These are phyloP conservation scores for Protostelium mycophagum DNA, from an alignment of 78 protist species.

Conservation along the genomic window DNA sequence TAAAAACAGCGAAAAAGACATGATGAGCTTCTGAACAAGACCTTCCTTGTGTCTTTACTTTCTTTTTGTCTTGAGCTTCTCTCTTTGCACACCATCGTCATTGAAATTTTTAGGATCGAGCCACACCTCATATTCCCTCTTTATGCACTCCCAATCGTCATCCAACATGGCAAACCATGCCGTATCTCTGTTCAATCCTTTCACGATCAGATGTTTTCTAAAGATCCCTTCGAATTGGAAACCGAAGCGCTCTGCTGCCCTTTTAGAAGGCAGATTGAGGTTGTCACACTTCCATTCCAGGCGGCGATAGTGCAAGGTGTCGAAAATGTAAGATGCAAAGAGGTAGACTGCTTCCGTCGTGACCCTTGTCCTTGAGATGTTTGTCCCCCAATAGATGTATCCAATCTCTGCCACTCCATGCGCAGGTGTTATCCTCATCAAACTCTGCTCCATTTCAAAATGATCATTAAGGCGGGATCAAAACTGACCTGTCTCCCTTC, in stretches of 20 bases:
- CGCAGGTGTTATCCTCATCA: too few species aligned
- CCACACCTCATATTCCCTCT: background rate
- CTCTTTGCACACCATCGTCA: slow-evolving; percentile 9
- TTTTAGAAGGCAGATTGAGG: background rate
- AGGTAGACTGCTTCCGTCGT: slow-evolving; percentile 13
- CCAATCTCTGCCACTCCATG: too few species aligned
- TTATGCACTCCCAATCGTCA: background rate
- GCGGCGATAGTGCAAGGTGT: background rate
- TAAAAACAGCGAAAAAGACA: background rate
- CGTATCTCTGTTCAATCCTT: slow-evolving; percentile 3
- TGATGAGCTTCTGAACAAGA: too few species aligned
- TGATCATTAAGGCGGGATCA: too few species aligned
- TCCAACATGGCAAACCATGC: slow-evolving; percentile 1
- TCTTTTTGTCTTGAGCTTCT: too few species aligned
- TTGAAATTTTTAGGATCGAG: background rate
- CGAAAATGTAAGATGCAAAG: background rate
- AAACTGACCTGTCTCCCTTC: too few species aligned
- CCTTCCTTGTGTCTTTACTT: too few species aligned
- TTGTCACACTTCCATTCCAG: slow-evolving; percentile 22
- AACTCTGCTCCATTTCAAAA: too few species aligned
- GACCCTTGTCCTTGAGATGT: background rate
- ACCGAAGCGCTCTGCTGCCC: slow-evolving; percentile 10
- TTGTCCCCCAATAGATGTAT: too few species aligned
- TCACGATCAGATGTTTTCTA: background rate
- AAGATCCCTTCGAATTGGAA: slow-evolving; percentile 12